Evolutionary conservation across 192 early-diverging fungal genomes (phyloP), one percentile per base, ranked within the genome.

Genomic region (Thamnidium elegans): DNA sequence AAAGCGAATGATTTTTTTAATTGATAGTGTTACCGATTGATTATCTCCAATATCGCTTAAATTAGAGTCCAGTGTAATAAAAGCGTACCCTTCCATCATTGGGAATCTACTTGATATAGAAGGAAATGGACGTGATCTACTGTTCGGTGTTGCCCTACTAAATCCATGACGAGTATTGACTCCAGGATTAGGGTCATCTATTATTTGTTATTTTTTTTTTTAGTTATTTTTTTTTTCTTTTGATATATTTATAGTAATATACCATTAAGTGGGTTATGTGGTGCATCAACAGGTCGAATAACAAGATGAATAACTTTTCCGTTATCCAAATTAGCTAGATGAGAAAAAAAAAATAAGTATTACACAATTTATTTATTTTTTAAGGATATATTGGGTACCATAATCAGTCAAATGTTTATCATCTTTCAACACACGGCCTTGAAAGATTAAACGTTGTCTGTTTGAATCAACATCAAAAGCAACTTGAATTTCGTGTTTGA

Each of bases 241-340:
- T 17, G n/a, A 23, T 13, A 14, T 54, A 50, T 54, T 14, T 32
- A 20, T 5, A 23, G 7, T 55, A 23, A 1, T 19, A 47, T 79
- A 83, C 81, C 78, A 73, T 79, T 80, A 11, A 66, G 50, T 15
- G 53, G 73, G 65, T 78, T 83, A 4, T 61, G 46, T 23, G 81
- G 81, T 14, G 69, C 78, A 69, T 80, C 78, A 8, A 63, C 64
- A 19, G 81, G 78, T n/a, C 81, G 61, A 26, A 78, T 72, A 17
- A 81, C 79, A 46, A 81, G 72, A 53, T 81, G 79, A 19, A 81
- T 68, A 8, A 78, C 78, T 42, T 81, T 77, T 46, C 79, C 79
- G 62, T 81, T 72, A 50, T 75, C 69, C 15, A 81, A 68, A 36
- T 74, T 74, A 71, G 65, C 65, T 68, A 51, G 14, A 3, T 36